Conservation (phyloP, 2,329 filamentous ascomycete genomes). For the Stagonosporopsis chrysanthemi region DNA sequence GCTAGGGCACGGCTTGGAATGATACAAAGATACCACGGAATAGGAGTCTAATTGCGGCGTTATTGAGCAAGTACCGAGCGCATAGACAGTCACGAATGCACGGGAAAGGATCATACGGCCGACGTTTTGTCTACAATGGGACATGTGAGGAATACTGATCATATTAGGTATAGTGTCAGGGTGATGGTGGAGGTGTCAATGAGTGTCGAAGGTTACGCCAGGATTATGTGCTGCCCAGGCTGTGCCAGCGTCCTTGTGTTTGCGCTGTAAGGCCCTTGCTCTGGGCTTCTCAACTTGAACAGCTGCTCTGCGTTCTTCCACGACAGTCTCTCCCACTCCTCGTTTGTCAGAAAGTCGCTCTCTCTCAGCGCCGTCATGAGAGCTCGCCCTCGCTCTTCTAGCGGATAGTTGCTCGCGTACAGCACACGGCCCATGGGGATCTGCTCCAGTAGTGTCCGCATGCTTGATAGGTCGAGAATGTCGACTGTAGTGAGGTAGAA, state of each 20-base stretch:
- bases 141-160: background rate
- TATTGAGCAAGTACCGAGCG: conserved; percentile 16
- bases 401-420: conserved; percentile 67
- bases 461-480: conserved; percentile 58
- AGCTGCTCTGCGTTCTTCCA: conserved; percentile 59
- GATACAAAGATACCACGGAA: conserved; percentile 35
- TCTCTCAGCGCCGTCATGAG: conserved; percentile 59
- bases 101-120: conserved; percentile 18
- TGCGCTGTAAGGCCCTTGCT: background rate
- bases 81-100: conserved; percentile 29
- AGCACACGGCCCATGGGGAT: conserved; percentile 61
- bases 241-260: background rate
- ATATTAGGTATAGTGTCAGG: background rate
- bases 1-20: conserved; percentile 2
- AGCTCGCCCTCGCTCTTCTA: conserved; percentile 57
- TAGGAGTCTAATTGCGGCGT: conserved; percentile 34
- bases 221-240: conserved; percentile 6
- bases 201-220: background rate
- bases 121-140: background rate
- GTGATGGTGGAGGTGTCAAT: background rate
- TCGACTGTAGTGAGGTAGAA: conserved; percentile 66
- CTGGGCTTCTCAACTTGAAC: conserved; percentile 23
- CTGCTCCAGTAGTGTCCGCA: conserved; percentile 55
- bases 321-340: conserved; percentile 59
- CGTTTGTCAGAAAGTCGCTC: conserved; percentile 59